Percentiles rank a stretch among this genome's conserved stretches.
phyloP scores from a whole-genome alignment of 805 yeast species.

The Schizosaccharomyces lindneri region DNA sequence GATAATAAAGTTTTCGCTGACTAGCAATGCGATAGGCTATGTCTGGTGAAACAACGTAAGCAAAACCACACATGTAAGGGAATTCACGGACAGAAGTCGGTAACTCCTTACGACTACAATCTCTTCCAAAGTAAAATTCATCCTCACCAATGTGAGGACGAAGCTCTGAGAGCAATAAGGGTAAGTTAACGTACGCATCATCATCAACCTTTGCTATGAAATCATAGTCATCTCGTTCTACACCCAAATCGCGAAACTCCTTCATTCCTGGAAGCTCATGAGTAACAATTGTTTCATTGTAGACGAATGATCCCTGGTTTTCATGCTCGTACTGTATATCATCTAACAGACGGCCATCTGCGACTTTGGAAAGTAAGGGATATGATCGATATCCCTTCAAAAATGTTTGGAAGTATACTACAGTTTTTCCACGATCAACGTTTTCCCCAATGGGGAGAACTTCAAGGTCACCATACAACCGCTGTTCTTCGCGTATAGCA shows the following conservation, averaged over 20 bases:
- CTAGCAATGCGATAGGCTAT: background rate
- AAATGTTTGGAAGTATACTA: background rate
- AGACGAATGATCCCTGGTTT: background rate
- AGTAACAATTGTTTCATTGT: background rate
- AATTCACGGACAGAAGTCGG: background rate
- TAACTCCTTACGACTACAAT: background rate
- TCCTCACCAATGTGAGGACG: background rate
- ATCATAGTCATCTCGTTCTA: background rate
- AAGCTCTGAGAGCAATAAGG: background rate
- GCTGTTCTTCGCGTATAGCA: background rate
- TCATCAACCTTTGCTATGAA: slow-evolving; percentile 1
- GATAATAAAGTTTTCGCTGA: background rate
- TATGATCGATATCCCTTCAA: background rate
- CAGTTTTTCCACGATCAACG: background rate
- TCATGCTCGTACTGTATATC: background rate
- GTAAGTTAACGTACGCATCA: background rate
- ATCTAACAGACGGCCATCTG: background rate
- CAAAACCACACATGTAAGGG: slow-evolving; percentile 1
- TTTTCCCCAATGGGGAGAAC: background rate
- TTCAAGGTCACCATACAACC: background rate
- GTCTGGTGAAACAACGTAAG: background rate
- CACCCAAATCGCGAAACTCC: background rate
- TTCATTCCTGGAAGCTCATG: background rate
- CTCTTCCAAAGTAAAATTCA: background rate
- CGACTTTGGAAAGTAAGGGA: background rate